A percentile compares a stretch with the other conserved stretches of the same genome.
phyloP scores from a whole-genome alignment of 2,329 filamentous ascomycete genomes.

The Fusarium penzigii region DNA sequence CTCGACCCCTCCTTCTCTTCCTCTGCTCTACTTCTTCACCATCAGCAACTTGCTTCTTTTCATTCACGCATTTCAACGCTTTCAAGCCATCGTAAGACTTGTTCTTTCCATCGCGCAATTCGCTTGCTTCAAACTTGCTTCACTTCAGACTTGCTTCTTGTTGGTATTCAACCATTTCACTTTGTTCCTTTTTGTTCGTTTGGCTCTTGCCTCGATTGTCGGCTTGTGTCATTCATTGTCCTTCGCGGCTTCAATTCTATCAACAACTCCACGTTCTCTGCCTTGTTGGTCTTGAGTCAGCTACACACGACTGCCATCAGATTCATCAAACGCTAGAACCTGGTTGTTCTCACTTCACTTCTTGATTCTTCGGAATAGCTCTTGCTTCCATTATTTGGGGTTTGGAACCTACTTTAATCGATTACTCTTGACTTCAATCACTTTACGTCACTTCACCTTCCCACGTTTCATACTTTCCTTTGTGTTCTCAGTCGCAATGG shows the following conservation, averaged over 20 bases:
- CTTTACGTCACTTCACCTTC: not conserved
- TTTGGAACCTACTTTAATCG: not conserved
- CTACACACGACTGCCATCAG: not conserved
- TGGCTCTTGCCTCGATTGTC: not conserved
- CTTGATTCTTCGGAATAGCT: not conserved
- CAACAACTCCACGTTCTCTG: not conserved
- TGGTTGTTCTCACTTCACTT: not conserved
- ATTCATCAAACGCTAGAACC: not conserved
- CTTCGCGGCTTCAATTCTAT: not conserved
- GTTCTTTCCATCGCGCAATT: not conserved
- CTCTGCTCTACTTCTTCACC: not conserved
- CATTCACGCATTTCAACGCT: not conserved
- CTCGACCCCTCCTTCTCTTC: not conserved
- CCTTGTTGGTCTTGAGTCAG: not conserved
- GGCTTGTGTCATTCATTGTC: not conserved
- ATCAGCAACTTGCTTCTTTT: not conserved
- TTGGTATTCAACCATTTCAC: not conserved
- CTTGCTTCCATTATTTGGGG: not conserved
- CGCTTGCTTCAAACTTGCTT: not conserved
- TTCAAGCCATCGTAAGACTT: not conserved
- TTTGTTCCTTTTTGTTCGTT: not conserved
- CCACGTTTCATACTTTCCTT: not conserved
- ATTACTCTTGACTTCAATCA: not conserved
- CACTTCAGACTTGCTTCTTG: not conserved
- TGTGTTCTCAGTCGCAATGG: conserved; percentile 6